phyloP scores from a whole-genome alignment of 352 stramenopile genomes.

The Globisporangium nodosum region DNA sequence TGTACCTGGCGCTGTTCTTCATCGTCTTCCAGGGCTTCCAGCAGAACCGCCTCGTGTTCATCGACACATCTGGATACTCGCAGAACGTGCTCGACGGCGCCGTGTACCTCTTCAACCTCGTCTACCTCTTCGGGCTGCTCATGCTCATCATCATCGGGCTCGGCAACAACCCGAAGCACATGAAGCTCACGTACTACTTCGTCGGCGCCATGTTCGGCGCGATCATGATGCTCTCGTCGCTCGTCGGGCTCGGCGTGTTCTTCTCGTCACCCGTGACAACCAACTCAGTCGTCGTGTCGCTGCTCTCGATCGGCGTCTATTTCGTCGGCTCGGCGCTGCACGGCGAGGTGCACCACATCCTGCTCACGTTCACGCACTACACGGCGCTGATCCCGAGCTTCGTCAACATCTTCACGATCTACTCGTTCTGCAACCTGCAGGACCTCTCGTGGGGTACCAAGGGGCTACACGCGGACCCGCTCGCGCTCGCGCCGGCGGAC shows the following conservation, averaged over 20 bases:
- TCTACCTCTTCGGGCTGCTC: slow-evolving; percentile 72
- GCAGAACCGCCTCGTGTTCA: slow-evolving; percentile 73
- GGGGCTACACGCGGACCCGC: slow-evolving; percentile 53
- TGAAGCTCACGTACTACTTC: slow-evolving; percentile 84
- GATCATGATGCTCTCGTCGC: slow-evolving; percentile 77
- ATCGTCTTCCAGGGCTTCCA: slow-evolving; percentile 88
- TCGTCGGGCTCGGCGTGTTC: slow-evolving; percentile 70
- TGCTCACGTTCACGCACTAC: slow-evolving; percentile 87
- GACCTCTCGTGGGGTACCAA: slow-evolving; percentile 87
- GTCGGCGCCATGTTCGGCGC: slow-evolving; percentile 61
- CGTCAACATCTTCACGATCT: slow-evolving; percentile 88
- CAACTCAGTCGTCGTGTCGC: slow-evolving; percentile 51
- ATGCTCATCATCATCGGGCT: slow-evolving; percentile 85
- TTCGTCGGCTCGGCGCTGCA: slow-evolving; percentile 79
- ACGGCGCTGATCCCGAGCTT: slow-evolving; percentile 83
- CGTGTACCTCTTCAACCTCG: slow-evolving; percentile 78
- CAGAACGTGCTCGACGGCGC: slow-evolving; percentile 47
- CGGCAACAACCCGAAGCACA: slow-evolving; percentile 86
- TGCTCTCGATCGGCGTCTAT: slow-evolving; percentile 75
- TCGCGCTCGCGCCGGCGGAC: slow-evolving; percentile 30
- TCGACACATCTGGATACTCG: slow-evolving; percentile 70
- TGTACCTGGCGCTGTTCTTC: slow-evolving; percentile 84
- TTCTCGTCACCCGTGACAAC: slow-evolving; percentile 52
- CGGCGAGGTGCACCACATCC: slow-evolving; percentile 77
- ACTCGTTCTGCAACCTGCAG: slow-evolving; percentile 88